Conservation (phyloP, 208 protist species). For the Strigomonas culicis region DNA sequence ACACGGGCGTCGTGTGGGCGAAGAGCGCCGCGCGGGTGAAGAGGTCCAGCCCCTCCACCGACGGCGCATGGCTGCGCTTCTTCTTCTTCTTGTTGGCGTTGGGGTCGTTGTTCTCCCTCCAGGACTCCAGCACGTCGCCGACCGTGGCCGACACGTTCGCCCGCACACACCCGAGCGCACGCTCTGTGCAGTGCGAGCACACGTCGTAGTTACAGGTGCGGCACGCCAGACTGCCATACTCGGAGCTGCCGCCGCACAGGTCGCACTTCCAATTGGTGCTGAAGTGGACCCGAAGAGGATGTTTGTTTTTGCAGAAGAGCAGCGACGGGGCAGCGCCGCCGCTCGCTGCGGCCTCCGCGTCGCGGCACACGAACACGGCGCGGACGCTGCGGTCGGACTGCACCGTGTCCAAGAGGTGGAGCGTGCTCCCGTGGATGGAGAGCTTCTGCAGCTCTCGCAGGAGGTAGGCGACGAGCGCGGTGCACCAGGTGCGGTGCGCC, state of each 20-base stretch:
- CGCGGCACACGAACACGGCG: conserved; percentile 6
- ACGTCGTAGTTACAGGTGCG: conserved; percentile 81
- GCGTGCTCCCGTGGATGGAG: conserved; percentile 1
- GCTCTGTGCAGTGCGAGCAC: conserved; percentile 51
- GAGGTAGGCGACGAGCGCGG: conserved; percentile 3
- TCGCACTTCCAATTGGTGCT: conserved; percentile 79
- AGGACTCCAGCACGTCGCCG: conserved; percentile 38
- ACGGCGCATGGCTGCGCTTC: neutral
- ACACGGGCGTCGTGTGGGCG: neutral
- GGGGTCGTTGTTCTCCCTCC: conserved; percentile 5
- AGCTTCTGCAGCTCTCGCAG: conserved; percentile 14
- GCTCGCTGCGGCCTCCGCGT: neutral
- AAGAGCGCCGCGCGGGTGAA: neutral
- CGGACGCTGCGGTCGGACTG: neutral
- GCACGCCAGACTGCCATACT: conserved; percentile 60
- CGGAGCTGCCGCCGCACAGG: conserved; percentile 30
- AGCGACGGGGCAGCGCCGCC: neutral
- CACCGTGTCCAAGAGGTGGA: conserved; percentile 6
- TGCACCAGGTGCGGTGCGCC: neutral
- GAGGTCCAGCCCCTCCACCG: conserved; percentile 21
- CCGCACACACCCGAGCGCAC: conserved; percentile 31
- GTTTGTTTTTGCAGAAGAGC: conserved; percentile 39
- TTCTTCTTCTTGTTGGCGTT: neutral
- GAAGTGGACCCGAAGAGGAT: conserved; percentile 59
- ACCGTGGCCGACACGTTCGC: conserved; percentile 49